phyloP scores from a whole-genome alignment of 2,329 filamentous ascomycete species.

The Lojkania enalia region DNA sequence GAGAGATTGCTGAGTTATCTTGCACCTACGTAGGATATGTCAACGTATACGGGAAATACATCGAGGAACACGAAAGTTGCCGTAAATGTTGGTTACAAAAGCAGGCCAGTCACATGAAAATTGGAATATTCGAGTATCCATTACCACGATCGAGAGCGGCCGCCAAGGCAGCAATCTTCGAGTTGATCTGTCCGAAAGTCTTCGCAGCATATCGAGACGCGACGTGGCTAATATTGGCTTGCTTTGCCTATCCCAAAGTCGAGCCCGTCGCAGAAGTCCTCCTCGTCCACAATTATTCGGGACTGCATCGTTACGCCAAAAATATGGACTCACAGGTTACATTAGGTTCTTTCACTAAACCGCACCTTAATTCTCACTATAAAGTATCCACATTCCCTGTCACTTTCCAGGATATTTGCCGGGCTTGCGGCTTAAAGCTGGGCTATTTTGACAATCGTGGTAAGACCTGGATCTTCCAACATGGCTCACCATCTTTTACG shows the following conservation, averaged over 20 bases:
- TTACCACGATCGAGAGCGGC: slow-evolving; percentile 45
- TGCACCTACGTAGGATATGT: background rate
- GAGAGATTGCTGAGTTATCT: background rate
- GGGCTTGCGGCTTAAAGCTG: slow-evolving; percentile 51
- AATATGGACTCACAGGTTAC: slow-evolving; percentile 25
- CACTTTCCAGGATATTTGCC: slow-evolving; percentile 43
- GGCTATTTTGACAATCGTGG: slow-evolving; percentile 52
- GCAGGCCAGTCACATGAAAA: slow-evolving; percentile 44
- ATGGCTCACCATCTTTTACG: slow-evolving; percentile 16
- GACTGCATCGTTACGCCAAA: slow-evolving; percentile 27
- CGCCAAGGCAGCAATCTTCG: slow-evolving; percentile 53
- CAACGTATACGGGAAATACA: background rate
- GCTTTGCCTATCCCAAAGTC: slow-evolving; percentile 33
- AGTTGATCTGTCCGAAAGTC: slow-evolving; percentile 50
- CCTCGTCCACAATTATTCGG: slow-evolving; percentile 35
- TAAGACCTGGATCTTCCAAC: slow-evolving; percentile 45
- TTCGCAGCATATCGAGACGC: slow-evolving; percentile 54
- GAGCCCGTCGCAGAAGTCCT: slow-evolving; percentile 21
- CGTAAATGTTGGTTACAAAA: slow-evolving; percentile 47
- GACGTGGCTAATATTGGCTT: slow-evolving; percentile 55
- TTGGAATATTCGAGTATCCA: slow-evolving; percentile 53
- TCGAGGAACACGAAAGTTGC: slow-evolving; percentile 40
- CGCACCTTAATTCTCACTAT: slow-evolving; percentile 54
- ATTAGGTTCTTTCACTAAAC: slow-evolving; percentile 51
- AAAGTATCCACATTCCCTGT: slow-evolving; percentile 30